Base-by-base conservation (phyloP, 2,329 filamentous ascomycete genomes). In the Ceratocystis eucalypticola region DNA sequence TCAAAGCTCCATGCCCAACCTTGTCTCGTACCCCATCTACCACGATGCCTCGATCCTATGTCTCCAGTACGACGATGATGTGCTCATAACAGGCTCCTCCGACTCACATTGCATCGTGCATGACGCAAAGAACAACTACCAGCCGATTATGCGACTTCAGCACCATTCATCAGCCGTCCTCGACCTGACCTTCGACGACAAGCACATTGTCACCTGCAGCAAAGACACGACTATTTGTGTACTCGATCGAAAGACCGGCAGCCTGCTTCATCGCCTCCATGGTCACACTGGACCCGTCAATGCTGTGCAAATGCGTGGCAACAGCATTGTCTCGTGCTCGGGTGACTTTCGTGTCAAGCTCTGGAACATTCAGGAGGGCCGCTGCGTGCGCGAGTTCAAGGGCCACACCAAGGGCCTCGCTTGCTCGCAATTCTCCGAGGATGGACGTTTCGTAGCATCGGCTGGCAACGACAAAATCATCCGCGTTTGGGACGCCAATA, bases 391-490 rank as follows among this genome's bases (percentile, higher is more conserved):
- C 72, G 91, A 96, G 75, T 96, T 99, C 73, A 79, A 83, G 5
- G 91, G 90, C 66, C 91, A 96, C 75, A 94, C 91, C 74, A 92
- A 95, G 73, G 94, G 94, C 6, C 84, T 99, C 41, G 94, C 94
- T 2, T 96, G 94, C 75, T 91, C 94, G 65, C 94, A 99, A 74
- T 96, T 97, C 75, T 93, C 88, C 50, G 91, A 96, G 71, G 93
- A 99, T 73, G 91, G 91, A n/a, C 87, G 89, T 65, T 94, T 89
- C 70, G 91, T 99, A 61, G 88, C 95, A 61, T 94, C 91, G 20
- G 94, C 94, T 8, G 94, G 94, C 59, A 99, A 96, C 73, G 94
- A 97, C 77, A 88, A 93, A 75, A 85, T 91, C 62, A 96, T 97
- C 69, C 94, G 95, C 74, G 89, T 97, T 73, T 99, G 95, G 83